A percentile compares a stretch with the other conserved stretches of the same genome.
Evolutionary conservation across 768 basidiomycete genomes (phyloP).

Genomic region (Mycena metata): DNA sequence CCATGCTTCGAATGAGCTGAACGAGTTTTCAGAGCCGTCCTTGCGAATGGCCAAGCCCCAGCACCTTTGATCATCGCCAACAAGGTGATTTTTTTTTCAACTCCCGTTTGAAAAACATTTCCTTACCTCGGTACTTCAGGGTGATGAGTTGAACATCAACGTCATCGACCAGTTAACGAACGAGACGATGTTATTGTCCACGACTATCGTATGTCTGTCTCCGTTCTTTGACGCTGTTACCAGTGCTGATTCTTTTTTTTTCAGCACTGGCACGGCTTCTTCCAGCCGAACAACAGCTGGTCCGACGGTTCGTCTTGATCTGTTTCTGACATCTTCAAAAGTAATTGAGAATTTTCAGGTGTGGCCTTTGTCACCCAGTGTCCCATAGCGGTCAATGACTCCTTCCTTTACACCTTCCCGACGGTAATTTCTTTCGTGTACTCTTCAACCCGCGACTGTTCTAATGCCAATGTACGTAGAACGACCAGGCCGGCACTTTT

Average conservation of each 20-base stretch:
- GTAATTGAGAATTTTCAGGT: too few relatives aligned
- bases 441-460: too few relatives aligned
- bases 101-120: background rate
- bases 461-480: background rate
- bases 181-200: conserved; percentile 24
- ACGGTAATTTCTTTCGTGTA: background rate
- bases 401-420: background rate
- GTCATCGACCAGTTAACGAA: conserved; percentile 22
- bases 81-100: conserved; percentile 1
- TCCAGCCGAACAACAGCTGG: conserved; percentile 19
- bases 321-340: too few relatives aligned
- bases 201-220: conserved; percentile 5
- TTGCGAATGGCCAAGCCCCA: conserved; percentile 12
- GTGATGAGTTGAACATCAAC: conserved; percentile 17
- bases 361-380: background rate
- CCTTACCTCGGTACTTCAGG: background rate
- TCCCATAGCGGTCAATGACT: background rate
- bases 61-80: conserved; percentile 21
- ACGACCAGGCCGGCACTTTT: background rate
- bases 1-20: background rate
- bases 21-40: conserved; percentile 11
- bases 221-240: background rate
- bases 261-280: conserved; percentile 29
- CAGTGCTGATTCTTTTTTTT: background rate
- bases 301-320: conserved; percentile 28